Percentiles rank a stretch among this genome's conserved stretches.
Conservation (phyloP, 2,329 filamentous ascomycete genomes). For the Stagonosporopsis vannaccii region DNA sequence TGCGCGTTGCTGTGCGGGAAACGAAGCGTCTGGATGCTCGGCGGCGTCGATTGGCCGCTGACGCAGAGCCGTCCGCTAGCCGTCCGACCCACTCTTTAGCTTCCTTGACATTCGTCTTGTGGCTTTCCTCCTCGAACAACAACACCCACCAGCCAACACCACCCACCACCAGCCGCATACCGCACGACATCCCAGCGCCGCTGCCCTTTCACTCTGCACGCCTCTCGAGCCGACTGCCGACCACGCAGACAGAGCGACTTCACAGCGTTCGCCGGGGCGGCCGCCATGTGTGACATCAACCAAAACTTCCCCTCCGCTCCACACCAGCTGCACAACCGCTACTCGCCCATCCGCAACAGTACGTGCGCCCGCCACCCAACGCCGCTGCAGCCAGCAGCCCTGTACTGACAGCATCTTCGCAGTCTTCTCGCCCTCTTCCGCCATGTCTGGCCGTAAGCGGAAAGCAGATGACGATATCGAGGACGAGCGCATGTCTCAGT, state of each 20-base stretch:
- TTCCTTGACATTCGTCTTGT: slow-evolving; percentile 19
- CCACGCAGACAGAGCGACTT: slow-evolving; percentile 22
- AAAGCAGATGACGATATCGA: slow-evolving; percentile 81
- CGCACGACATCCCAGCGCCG: slow-evolving; percentile 1
- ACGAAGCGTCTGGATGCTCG: not conserved
- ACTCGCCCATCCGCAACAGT: slow-evolving; percentile 68
- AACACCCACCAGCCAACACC: slow-evolving; percentile 27
- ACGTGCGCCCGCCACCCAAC: slow-evolving; percentile 40
- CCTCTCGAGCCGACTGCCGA: slow-evolving; percentile 4
- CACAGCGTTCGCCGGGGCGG: slow-evolving; percentile 31
- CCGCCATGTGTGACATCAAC: slow-evolving; percentile 65
- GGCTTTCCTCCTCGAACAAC: slow-evolving; percentile 32
- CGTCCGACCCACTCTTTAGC: slow-evolving; percentile 10
- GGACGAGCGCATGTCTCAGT: slow-evolving; percentile 89
- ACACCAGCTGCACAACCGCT: slow-evolving; percentile 66
- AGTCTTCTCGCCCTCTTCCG: slow-evolving; percentile 48
- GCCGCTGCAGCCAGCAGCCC: not conserved
- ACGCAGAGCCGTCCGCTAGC: not conserved
- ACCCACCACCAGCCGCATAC: slow-evolving; percentile 6
- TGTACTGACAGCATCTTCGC: slow-evolving; percentile 19
- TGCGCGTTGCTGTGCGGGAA: slow-evolving; percentile 12
- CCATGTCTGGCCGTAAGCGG: slow-evolving; percentile 72
- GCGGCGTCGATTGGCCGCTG: slow-evolving; percentile 11
- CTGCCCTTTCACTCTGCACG: slow-evolving; percentile 2
- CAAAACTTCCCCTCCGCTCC: slow-evolving; percentile 67